phyloP scores from a whole-genome alignment of 345 rosid species.

The Eucalyptus coolabah region DNA sequence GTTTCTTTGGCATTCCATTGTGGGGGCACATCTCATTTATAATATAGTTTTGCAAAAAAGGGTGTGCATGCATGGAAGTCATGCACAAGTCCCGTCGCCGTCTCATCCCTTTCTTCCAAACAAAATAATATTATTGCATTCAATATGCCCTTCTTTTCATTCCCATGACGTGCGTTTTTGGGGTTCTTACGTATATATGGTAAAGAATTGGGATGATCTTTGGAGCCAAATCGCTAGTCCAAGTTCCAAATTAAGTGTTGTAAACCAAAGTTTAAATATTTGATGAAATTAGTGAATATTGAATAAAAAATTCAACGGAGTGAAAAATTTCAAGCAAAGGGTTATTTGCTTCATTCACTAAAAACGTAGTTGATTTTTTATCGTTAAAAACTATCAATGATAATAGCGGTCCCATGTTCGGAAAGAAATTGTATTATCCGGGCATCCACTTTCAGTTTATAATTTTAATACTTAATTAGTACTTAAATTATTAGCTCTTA shows the following conservation, averaged over 20 bases:
- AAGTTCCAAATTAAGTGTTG: not conserved
- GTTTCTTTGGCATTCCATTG: not conserved
- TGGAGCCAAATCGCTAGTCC: not conserved
- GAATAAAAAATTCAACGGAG: not conserved
- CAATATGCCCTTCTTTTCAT: not conserved
- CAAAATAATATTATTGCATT: not conserved
- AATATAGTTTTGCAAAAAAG: not conserved
- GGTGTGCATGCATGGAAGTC: not conserved
- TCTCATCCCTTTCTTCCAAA: not conserved
- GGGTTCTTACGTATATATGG: not conserved
- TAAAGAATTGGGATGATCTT: not conserved
- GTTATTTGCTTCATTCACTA: not conserved
- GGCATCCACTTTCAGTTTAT: not conserved
- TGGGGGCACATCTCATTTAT: not conserved
- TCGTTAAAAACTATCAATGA: not conserved
- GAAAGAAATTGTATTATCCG: too few species aligned
- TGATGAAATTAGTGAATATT: not conserved
- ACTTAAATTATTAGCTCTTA: not conserved
- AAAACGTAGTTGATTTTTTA: not conserved
- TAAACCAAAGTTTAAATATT: not conserved
- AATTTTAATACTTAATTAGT: not conserved
- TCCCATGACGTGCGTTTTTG: not conserved
- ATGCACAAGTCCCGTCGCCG: not conserved
- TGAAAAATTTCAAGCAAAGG: not conserved
- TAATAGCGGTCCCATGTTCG: too few species aligned